Evolutionary conservation across 2,329 filamentous ascomycete genomes (phyloP).

Genomic region (Plectosphaerella sp.): DNA sequence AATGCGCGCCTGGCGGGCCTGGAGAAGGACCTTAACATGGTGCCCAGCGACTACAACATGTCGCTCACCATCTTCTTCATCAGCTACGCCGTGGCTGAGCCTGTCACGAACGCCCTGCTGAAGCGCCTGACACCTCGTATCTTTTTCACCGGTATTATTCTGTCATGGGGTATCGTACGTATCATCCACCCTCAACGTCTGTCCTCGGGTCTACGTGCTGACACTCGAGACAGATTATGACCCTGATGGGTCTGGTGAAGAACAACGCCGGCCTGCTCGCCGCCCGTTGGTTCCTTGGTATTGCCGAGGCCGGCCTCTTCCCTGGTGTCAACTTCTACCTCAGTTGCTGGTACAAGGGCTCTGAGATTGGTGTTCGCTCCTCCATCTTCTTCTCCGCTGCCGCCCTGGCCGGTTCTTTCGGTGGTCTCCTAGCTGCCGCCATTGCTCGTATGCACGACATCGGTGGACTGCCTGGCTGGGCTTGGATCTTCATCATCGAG

Average conservation of each 20-base stretch:
- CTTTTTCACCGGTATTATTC: conserved; percentile 64
- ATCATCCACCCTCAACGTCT: not conserved
- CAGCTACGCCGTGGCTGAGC: conserved; percentile 62
- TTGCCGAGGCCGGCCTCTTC: conserved; percentile 64
- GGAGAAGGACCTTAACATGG: conserved; percentile 14
- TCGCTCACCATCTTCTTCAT: conserved; percentile 64
- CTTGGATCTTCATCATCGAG: conserved; percentile 63
- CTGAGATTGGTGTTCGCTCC: conserved; percentile 67
- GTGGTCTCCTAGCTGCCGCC: conserved; percentile 64
- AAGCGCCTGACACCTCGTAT: conserved; percentile 59
- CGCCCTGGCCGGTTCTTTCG: conserved; percentile 70
- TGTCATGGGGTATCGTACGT: conserved; percentile 25
- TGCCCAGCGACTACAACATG: conserved; percentile 54
- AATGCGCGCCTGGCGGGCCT: conserved; percentile 21
- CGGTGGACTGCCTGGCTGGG: conserved; percentile 48
- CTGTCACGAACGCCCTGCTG: conserved; percentile 60
- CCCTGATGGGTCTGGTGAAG: conserved; percentile 42
- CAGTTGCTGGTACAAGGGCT: conserved; percentile 73
- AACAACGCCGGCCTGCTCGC: conserved; percentile 39
- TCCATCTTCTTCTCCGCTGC: conserved; percentile 79
- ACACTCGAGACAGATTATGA: conserved; percentile 27
- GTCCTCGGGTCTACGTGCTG: no score
- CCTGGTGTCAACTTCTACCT: conserved; percentile 66
- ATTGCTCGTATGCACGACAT: conserved; percentile 63
- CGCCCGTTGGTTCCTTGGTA: conserved; percentile 54